Evolutionary conservation across 306 rosid genomes (phyloP).

Genomic region (Glycyrrhiza uralensis): DNA sequence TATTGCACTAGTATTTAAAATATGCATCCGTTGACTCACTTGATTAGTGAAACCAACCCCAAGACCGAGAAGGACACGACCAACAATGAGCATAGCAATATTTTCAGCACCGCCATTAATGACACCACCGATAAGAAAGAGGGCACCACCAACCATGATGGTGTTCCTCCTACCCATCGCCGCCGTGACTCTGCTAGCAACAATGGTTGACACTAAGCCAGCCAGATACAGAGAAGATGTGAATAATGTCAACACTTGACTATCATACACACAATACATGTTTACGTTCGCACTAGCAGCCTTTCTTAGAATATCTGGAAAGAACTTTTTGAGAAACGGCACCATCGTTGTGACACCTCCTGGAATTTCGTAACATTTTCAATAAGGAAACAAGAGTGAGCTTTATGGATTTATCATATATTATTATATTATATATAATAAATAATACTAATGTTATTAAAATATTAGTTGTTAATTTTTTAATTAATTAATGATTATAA

Average conservation of each 20-base stretch:
- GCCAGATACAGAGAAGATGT: slow-evolving; percentile 65
- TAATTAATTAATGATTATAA: too few relatives aligned
- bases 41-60: slow-evolving; percentile 71
- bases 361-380: neutral
- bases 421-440: too few relatives aligned
- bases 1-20: too few relatives aligned
- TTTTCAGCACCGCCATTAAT: slow-evolving; percentile 64
- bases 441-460: too few relatives aligned
- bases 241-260: slow-evolving; percentile 57
- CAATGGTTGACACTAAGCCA: slow-evolving; percentile 40
- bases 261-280: slow-evolving; percentile 59
- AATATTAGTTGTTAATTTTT: too few relatives aligned
- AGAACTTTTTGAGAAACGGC: slow-evolving; percentile 52
- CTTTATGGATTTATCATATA: neutral
- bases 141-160: slow-evolving; percentile 59
- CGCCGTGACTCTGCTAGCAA: slow-evolving; percentile 50
- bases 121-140: slow-evolving; percentile 52
- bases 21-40: slow-evolving; percentile 23
- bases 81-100: slow-evolving; percentile 55
- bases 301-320: slow-evolving; percentile 52
- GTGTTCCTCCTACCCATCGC: slow-evolving; percentile 43
- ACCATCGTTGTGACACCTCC: slow-evolving; percentile 70
- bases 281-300: slow-evolving; percentile 33
- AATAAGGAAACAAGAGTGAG: neutral
- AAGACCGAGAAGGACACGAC: slow-evolving; percentile 64